Base-by-base conservation (phyloP, 495 filamentous ascomycete species). In the Penicillium angulare region DNA sequence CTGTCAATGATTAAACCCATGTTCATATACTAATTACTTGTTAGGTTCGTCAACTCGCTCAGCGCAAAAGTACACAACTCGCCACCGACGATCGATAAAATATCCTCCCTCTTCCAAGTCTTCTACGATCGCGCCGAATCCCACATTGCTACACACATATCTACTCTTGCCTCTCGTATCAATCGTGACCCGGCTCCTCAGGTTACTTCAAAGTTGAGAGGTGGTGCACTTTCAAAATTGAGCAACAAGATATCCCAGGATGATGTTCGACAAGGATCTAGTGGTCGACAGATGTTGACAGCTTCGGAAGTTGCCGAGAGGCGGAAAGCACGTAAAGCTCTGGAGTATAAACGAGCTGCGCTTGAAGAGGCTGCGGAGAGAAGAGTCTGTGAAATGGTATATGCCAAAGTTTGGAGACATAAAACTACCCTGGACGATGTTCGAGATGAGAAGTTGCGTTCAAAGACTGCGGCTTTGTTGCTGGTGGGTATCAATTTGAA, bases 351-450 rank as follows among this genome's bases (percentile, higher is more conserved):
- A 72, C 77, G 81, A 32, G 60, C 79, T 6, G 81, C 86, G 32
- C 68, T 97, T 33, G 92, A 99, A 70, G 93, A 99, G 66, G 92
- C 92, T 3, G 86, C 97, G 4, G 93, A 99, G 59, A 82, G 86
- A 59, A 80, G 85, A 55, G 85, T 93, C 8, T 96, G 91, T 64
- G 90, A 96, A 63, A 80, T 80, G 23, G 82, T 97, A 17, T 97
- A 97, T 59, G 80, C 83, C 49, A 84, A 86, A 38, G 84, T 97
- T 60, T 99, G 89, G 82, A 83, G 92, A 33, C 93, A 99, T 64
- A 84, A 86, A 44, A 93, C 78, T 58, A 95, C 92, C 2, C 79
- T 97, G 65, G 93, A 99, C 65, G 93, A 97, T 63, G 91, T 92
- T 7, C 79, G 92, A 56, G 93, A 99, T 65, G 91, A 95, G 59